phyloP scores from a whole-genome alignment of 2,329 filamentous ascomycete genomes.

The Aspergillus unguis region DNA sequence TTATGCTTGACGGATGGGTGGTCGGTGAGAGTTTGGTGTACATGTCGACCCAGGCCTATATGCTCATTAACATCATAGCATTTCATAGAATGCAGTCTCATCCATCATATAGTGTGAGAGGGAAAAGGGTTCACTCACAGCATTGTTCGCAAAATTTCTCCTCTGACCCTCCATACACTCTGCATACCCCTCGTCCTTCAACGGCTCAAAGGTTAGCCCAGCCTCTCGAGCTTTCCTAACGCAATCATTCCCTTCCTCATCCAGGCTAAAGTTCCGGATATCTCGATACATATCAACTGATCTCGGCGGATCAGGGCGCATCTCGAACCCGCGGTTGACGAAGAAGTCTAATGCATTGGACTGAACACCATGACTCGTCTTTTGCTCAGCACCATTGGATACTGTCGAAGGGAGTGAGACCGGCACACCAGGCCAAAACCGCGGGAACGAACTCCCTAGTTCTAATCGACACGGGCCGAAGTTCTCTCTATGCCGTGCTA shows the following conservation, averaged over 20 bases:
- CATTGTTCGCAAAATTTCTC: constrained; percentile 38
- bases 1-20: constrained; percentile 39
- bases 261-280: constrained; percentile 36
- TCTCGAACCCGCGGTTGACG: constrained; percentile 40
- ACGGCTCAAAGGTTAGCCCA: constrained; percentile 37
- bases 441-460: constrained; percentile 36
- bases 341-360: constrained; percentile 37
- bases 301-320: constrained; percentile 23
- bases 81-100: not conserved
- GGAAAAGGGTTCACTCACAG: constrained; percentile 22
- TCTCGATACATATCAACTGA: constrained; percentile 42
- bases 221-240: constrained; percentile 34
- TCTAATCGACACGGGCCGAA: constrained; percentile 24
- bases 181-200: constrained; percentile 35
- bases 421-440: constrained; percentile 48
- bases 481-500: constrained; percentile 25
- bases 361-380: not conserved
- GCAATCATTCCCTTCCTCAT: constrained; percentile 16
- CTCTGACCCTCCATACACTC: constrained; percentile 40
- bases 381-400: not conserved
- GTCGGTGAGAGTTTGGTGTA: constrained; percentile 36
- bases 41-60: constrained; percentile 42
- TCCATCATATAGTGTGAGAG: not conserved
- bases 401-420: not conserved
- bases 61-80: not conserved